Evolutionary conservation across 2,329 filamentous ascomycete genomes (phyloP).

Genomic region (Aspergillus fischeri): DNA sequence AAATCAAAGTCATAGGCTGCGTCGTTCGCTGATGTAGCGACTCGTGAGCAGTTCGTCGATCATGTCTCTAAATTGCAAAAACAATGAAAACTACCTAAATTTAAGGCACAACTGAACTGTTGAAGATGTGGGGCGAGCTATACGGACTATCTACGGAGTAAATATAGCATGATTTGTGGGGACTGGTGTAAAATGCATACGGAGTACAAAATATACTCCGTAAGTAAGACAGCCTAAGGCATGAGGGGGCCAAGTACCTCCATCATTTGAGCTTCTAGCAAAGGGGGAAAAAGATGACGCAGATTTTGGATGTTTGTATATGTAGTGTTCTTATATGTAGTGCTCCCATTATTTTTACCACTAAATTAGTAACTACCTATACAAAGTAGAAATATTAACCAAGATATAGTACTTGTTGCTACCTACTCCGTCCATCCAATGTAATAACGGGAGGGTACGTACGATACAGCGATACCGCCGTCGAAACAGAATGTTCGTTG

Average conservation of each 20-base stretch:
- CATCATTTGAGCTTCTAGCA: background rate
- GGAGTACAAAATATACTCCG: background rate
- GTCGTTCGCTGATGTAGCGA: background rate
- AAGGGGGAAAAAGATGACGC: no score
- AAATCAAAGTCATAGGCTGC: background rate
- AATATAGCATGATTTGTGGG: slow-evolving; percentile 14
- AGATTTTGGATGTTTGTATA: no score
- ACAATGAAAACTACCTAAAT: background rate
- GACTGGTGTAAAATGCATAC: background rate
- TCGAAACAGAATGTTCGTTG: slow-evolving; percentile 2
- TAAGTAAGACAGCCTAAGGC: background rate
- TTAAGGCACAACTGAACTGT: background rate
- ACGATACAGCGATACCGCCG: background rate
- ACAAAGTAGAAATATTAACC: no score
- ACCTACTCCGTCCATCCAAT: no score
- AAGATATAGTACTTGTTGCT: no score
- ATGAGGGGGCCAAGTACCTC: background rate
- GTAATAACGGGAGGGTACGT: background rate
- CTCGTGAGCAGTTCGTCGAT: background rate
- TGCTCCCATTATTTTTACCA: no score
- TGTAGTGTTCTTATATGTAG: no score
- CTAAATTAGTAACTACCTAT: no score
- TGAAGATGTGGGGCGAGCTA: background rate
- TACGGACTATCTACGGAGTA: no score
- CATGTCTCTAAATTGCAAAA: background rate